A percentile compares a stretch with the other conserved stretches of the same genome.
Conservation (phyloP, 2,329 filamentous ascomycete species). For the Monilinia polystroma region DNA sequence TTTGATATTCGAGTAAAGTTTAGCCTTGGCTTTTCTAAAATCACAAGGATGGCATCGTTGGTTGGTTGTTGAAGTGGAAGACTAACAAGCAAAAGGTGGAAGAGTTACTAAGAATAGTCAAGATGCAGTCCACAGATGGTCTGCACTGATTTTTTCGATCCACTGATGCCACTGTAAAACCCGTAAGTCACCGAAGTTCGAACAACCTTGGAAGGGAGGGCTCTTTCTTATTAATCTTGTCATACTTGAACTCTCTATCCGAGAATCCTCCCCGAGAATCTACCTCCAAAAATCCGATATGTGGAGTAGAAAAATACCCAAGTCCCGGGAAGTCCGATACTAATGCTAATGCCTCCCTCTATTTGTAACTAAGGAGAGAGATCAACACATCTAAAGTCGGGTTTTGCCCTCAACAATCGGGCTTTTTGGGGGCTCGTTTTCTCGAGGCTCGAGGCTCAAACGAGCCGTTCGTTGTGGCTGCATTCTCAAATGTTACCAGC, state of each 20-base stretch:
- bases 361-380: not conserved
- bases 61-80: not conserved
- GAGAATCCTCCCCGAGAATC: not conserved
- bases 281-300: conserved; percentile 5
- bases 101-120: conserved; percentile 9
- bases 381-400: not conserved
- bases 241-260: not conserved
- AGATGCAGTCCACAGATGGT: not conserved
- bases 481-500: not conserved
- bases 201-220: not conserved
- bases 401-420: not conserved
- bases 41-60: not conserved
- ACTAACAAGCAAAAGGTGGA: not conserved
- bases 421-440: not conserved
- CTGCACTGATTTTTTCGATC: not conserved
- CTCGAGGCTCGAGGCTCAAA: not conserved
- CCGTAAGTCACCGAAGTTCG: not conserved
- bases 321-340: conserved; percentile 6
- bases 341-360: too few relatives aligned
- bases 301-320: conserved; percentile 8
- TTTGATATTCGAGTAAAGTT: conserved; percentile 9
- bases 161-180: not conserved
- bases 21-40: not conserved
- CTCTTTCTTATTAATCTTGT: not conserved
- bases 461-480: conserved; percentile 5